phyloP scores from a whole-genome alignment of 2,329 filamentous ascomycete species.

The Paramyrothecium sp. region DNA sequence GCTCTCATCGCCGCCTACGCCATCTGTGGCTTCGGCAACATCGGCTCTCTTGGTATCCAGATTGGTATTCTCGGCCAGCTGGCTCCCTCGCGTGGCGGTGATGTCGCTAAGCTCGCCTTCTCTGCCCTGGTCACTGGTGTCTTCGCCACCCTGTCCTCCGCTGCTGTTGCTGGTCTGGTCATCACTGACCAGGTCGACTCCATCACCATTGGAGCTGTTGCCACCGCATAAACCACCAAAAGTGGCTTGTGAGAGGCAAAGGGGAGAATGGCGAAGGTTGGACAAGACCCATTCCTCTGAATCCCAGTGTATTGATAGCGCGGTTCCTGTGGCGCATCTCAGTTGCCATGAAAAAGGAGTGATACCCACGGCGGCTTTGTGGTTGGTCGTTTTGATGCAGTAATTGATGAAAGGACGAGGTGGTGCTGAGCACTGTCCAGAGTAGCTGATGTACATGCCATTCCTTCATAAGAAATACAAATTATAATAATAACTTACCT shows the following conservation, averaged over 20 bases:
- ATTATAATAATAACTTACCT: too few relatives aligned
- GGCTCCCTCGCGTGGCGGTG: conserved; percentile 69
- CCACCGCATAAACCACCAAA: conserved; percentile 10
- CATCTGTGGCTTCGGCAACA: conserved; percentile 81
- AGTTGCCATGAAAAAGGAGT: neutral
- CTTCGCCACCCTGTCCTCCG: conserved; percentile 75
- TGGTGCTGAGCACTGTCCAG: neutral
- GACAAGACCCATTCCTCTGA: too few relatives aligned
- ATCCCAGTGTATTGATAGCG: neutral
- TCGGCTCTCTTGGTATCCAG: conserved; percentile 84
- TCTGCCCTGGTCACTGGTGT: conserved; percentile 78
- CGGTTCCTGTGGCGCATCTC: neutral
- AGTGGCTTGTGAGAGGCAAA: conserved; percentile 7
- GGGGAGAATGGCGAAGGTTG: too few relatives aligned
- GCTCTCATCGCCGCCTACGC: conserved; percentile 83
- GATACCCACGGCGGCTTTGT: neutral
- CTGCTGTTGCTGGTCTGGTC: conserved; percentile 74
- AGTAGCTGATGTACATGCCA: too few relatives aligned
- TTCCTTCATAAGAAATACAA: too few relatives aligned
- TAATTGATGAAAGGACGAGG: neutral
- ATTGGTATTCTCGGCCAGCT: conserved; percentile 86
- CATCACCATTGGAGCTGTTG: neutral
- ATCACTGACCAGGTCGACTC: conserved; percentile 47
- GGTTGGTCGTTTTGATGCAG: neutral
- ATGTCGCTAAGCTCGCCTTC: conserved; percentile 73